Evolutionary conservation across 371 early-diverging fungal genomes (phyloP), one percentile per base, ranked within the genome.

Genomic region (Mucor irregularis): DNA sequence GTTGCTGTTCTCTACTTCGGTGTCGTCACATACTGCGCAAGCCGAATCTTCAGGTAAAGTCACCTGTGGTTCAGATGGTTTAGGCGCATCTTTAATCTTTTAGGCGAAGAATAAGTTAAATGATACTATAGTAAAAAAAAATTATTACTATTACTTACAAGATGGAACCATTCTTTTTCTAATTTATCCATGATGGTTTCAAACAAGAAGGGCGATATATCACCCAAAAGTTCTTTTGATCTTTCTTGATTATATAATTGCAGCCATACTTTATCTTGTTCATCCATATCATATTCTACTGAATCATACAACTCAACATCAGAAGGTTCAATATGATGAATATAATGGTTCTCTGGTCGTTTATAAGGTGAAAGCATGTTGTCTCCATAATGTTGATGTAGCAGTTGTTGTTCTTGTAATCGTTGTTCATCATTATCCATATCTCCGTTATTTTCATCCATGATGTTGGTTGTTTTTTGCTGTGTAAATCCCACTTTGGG

Each of bases 251-350:
- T 95, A 22, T 90, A 59, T 35, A 77, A 39, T 19, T 74, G 62
- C 24, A 96, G 68, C 95, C 95, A 96, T 29, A 64, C 66, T 42
- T 80, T 69, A 53, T 90, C 90, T 76, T 93, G 91, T 62, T 97
- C 96, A 66, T 97, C 98, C 90, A 98, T 89, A 69, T 98, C 99
- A 62, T 97, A 98, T 68, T 98, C 99, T 14, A 94, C 86, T 2
- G 78, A 74, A 22, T 80, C 84, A 16, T 81, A 82, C 26, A 94
- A 73, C 19, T 94, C 94, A 13, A 73, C 81, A 56, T 95, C 96
- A 0, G 89, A 79, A 25, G 90, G 91, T 64, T 96, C 95, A 26
- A 71, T 61, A 64, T 82, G 74, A 40, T 75, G 77, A 49, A 86
- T 78, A 52, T 82, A 83, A 45, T 83, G 85, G 9, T 71, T 70